A percentile compares a stretch with the other conserved stretches of the same genome.
phyloP scores from a whole-genome alignment of 1,139 yeast species.

The Nakaseomyces sp. region DNA sequence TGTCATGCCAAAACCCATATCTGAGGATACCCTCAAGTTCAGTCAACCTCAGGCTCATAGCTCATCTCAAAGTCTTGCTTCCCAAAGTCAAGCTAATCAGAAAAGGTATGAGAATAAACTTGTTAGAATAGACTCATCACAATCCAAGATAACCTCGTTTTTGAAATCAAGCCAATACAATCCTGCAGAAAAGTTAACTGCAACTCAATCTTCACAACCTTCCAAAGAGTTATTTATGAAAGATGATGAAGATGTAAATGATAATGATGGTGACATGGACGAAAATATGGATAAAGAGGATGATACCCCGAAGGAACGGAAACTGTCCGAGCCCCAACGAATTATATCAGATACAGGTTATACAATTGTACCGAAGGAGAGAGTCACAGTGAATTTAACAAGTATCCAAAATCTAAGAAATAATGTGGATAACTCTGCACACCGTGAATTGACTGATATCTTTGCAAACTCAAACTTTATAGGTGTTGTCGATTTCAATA shows the following conservation, averaged over 20 bases:
- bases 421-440: slow-evolving; percentile 40
- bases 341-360: slow-evolving; percentile 8
- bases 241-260: background rate
- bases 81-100: slow-evolving; percentile 29
- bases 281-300: background rate
- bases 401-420: slow-evolving; percentile 50
- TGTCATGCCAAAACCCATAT: background rate
- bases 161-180: slow-evolving; percentile 25
- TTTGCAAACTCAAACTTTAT: slow-evolving; percentile 66
- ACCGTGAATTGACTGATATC: slow-evolving; percentile 52
- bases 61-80: slow-evolving; percentile 14
- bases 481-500: slow-evolving; percentile 68
- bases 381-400: slow-evolving; percentile 40
- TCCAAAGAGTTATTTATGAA: background rate
- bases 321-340: background rate
- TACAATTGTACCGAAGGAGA: slow-evolving; percentile 19
- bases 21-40: background rate
- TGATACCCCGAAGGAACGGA: background rate
- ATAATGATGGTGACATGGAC: background rate
- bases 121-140: slow-evolving; percentile 69
- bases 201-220: background rate
- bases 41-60: slow-evolving; percentile 5
- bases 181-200: slow-evolving; percentile 3
- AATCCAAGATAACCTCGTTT: slow-evolving; percentile 46
- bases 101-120: slow-evolving; percentile 50